phyloP scores from a whole-genome alignment of 2,329 filamentous ascomycete genomes.

The Kalaharituber pfeilii region DNA sequence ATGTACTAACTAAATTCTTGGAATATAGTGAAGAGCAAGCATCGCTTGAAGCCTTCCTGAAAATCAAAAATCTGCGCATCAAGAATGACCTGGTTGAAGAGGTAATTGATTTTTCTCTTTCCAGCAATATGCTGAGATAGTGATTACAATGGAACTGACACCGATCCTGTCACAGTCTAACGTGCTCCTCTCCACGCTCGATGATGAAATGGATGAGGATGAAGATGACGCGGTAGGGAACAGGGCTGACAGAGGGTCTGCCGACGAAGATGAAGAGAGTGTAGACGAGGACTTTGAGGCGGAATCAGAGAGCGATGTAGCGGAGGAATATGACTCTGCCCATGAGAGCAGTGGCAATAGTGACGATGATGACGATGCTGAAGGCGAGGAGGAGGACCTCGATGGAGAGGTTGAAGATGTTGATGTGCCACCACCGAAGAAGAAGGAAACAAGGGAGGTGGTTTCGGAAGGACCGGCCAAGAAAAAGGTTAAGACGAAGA shows the following conservation, averaged over 20 bases:
- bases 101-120: slow-evolving; percentile 37
- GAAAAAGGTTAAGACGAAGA: slow-evolving; percentile 42
- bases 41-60: slow-evolving; percentile 93
- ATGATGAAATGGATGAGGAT: slow-evolving; percentile 62
- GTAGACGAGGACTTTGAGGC: slow-evolving; percentile 91
- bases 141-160: slow-evolving; percentile 1
- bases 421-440: slow-evolving; percentile 28
- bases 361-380: slow-evolving; percentile 44
- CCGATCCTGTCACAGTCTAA: not conserved
- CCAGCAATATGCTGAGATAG: slow-evolving; percentile 1
- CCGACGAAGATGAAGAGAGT: slow-evolving; percentile 80
- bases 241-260: slow-evolving; percentile 65
- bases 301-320: slow-evolving; percentile 84
- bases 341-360: slow-evolving; percentile 71
- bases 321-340: slow-evolving; percentile 83
- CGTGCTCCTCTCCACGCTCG: slow-evolving; percentile 59
- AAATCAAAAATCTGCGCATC: slow-evolving; percentile 79
- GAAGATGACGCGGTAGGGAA: slow-evolving; percentile 62
- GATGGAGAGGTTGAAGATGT: slow-evolving; percentile 34
- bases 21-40: slow-evolving; percentile 63
- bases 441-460: slow-evolving; percentile 28
- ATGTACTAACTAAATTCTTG: slow-evolving; percentile 5
- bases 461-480: slow-evolving; percentile 37
- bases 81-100: slow-evolving; percentile 99
- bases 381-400: slow-evolving; percentile 35